phyloP scores from a whole-genome alignment of 495 filamentous ascomycete species.

The Podospora pseudoanserina region DNA sequence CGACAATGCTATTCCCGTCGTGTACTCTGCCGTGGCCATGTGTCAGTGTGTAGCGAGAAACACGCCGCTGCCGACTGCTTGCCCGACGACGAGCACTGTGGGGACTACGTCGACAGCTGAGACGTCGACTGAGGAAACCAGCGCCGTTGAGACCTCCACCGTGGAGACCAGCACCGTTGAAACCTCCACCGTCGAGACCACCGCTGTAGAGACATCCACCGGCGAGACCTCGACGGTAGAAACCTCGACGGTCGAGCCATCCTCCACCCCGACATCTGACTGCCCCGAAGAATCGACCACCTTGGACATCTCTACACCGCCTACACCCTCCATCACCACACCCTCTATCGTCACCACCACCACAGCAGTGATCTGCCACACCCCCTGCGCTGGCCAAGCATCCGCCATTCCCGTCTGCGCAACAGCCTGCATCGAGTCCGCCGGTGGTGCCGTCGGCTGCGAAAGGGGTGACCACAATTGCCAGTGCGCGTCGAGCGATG shows the following conservation, averaged over 20 bases:
- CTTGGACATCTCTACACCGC: not conserved
- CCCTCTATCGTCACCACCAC: not conserved
- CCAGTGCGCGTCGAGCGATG: not conserved
- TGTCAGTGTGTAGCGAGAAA: not conserved
- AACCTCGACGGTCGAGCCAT: too few species aligned
- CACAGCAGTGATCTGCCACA: not conserved
- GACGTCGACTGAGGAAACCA: not conserved
- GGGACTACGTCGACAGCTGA: not conserved
- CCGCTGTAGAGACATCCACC: not conserved
- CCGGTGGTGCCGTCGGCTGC: not conserved
- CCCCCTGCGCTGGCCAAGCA: not conserved
- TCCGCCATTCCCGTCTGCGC: not conserved
- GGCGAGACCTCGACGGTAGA: not conserved
- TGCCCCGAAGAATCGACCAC: not conserved
- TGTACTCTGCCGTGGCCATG: not conserved
- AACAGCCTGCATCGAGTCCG: not conserved
- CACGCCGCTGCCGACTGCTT: not conserved
- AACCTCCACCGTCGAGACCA: not conserved
- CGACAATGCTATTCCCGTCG: not conserved
- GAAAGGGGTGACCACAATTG: not conserved
- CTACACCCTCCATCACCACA: not conserved
- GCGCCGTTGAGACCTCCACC: not conserved
- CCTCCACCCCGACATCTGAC: not conserved
- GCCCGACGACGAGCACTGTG: not conserved
- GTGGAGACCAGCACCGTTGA: not conserved